phyloP scores from a whole-genome alignment of 1,284 basidiomycete species.

The Sanghuangporus sanghuang region DNA sequence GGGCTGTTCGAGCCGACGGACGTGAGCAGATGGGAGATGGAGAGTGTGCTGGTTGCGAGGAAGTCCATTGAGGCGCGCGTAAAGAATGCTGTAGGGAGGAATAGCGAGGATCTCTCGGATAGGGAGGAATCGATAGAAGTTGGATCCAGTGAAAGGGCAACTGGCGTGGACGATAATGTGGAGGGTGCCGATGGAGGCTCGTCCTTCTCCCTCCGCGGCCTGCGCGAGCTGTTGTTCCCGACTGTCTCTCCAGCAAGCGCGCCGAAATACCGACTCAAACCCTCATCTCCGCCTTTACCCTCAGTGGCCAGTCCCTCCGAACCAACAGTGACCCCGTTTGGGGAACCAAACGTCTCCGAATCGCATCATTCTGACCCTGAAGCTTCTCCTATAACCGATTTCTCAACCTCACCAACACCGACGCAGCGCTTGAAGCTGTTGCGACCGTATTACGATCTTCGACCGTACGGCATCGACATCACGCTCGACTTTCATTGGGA shows the following conservation, averaged over 20 bases:
- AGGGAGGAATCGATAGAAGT: neutral
- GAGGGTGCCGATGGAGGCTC: neutral
- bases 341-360: neutral
- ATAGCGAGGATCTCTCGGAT: constrained; percentile 12
- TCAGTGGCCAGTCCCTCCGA: neutral
- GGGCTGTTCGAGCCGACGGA: constrained; percentile 68
- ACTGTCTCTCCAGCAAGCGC: neutral
- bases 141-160: constrained; percentile 22
- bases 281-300: neutral
- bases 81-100: constrained; percentile 24
- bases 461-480: constrained; percentile 64
- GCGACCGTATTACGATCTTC: constrained; percentile 61
- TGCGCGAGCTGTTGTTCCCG: neutral
- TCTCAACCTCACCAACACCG: neutral
- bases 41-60: constrained; percentile 31
- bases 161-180: neutral
- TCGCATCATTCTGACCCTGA: neutral
- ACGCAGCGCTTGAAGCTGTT: constrained; percentile 19
- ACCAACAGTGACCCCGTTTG: neutral
- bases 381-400: neutral
- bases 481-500: constrained; percentile 67
- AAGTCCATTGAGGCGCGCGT: constrained; percentile 32
- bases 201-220: neutral
- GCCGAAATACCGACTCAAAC: constrained; percentile 1
- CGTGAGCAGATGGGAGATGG: constrained; percentile 62